A percentile compares a stretch with the other conserved stretches of the same genome.
Conservation (phyloP, 176 grass and related monocot species). For the Ampelocalamus luodianensis region DNA sequence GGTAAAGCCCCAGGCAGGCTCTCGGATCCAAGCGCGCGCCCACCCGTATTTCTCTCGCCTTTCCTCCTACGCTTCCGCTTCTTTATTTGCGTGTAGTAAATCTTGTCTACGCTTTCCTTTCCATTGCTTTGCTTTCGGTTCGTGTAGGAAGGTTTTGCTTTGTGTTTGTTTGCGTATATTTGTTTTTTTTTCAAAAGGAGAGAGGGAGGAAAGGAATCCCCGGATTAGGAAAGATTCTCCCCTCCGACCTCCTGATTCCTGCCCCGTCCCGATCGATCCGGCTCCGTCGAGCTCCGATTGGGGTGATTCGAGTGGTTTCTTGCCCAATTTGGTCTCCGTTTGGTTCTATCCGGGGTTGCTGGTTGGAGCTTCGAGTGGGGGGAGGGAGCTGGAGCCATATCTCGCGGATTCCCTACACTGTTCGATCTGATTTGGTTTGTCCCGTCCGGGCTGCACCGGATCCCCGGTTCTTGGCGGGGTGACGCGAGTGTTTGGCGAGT, state of each 20-base stretch:
- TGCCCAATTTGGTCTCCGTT: neutral
- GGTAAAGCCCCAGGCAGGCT: neutral
- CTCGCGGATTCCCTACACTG: neutral
- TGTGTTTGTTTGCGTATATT: slow-evolving; percentile 8
- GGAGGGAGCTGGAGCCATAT: neutral
- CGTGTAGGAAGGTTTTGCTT: neutral
- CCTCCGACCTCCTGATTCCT: neutral
- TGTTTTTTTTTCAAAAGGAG: neutral
- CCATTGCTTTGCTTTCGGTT: slow-evolving; percentile 16
- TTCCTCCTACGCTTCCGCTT: neutral
- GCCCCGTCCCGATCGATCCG: neutral
- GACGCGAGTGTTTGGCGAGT: neutral
- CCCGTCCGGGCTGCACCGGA: neutral
- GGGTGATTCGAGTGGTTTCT: neutral
- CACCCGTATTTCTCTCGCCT: neutral
- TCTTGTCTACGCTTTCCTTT: neutral
- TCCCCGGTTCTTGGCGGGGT: neutral
- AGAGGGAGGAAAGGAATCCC: neutral
- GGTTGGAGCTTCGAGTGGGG: neutral
- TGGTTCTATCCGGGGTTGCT: neutral
- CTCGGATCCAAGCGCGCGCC: neutral
- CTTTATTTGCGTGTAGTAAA: neutral
- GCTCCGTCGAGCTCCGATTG: neutral
- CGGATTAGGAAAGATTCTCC: slow-evolving; percentile 7
- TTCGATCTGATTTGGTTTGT: slow-evolving; percentile 10